Evolutionary conservation across 2,329 filamentous ascomycete species (phyloP).

Genomic region (Colletotrichum sp.): DNA sequence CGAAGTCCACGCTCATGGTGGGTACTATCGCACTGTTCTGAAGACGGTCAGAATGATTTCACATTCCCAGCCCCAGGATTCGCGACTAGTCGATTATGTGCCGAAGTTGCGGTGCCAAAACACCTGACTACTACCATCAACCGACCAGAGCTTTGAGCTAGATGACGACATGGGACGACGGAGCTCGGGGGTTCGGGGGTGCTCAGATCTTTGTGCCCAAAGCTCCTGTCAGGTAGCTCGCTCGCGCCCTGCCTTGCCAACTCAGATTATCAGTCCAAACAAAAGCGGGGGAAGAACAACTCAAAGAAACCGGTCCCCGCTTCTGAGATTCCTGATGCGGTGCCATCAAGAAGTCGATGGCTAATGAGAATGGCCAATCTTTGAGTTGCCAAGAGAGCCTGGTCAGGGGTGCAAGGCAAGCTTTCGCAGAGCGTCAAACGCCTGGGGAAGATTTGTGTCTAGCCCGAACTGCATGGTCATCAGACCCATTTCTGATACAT

Average conservation of each 20-base stretch:
- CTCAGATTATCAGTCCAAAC: background rate
- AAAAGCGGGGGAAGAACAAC: background rate
- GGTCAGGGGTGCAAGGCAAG: background rate
- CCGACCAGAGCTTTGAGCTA: background rate
- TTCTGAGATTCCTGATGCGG: background rate
- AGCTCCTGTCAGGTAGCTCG: background rate
- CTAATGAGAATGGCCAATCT: background rate
- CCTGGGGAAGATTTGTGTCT: background rate
- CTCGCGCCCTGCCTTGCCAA: background rate
- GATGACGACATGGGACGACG: conserved; percentile 13
- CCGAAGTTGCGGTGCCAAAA: background rate
- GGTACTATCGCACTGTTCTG: background rate
- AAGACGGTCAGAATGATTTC: background rate
- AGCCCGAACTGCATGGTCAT: conserved; percentile 9
- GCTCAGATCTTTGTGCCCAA: background rate
- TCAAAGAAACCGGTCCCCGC: background rate
- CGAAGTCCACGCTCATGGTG: background rate
- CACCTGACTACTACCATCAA: background rate
- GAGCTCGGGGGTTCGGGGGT: background rate
- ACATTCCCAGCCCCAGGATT: background rate
- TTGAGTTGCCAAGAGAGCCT: background rate
- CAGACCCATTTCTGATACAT: conserved; percentile 8
- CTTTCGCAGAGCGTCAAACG: background rate
- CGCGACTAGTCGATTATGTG: background rate
- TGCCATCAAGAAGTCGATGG: background rate